Percentiles rank a stretch among this genome's conserved stretches.
Conservation (phyloP, 2,329 filamentous ascomycete genomes). For the Phaeosphaeriaceae sp. region DNA sequence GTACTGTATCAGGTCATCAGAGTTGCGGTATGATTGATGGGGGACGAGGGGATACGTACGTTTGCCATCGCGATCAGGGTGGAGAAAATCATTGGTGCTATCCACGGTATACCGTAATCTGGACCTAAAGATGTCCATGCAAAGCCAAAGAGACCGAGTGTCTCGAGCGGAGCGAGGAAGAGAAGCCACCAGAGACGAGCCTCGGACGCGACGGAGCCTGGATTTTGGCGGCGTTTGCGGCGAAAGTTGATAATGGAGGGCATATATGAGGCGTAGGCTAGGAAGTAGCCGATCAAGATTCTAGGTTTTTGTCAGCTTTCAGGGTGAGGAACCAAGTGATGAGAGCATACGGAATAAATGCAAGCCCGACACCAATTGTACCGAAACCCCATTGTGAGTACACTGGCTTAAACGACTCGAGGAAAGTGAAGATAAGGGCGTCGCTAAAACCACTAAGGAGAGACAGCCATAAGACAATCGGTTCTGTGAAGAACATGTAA, state of each 20-base stretch:
- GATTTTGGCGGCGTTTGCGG: constrained; percentile 55
- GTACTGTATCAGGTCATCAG: no score
- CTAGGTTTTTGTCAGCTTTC: neutral
- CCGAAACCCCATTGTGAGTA: constrained; percentile 71
- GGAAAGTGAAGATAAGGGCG: constrained; percentile 78
- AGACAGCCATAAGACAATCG: constrained; percentile 74
- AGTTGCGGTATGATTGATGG: no score
- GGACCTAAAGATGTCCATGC: constrained; percentile 72
- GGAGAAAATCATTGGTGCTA: constrained; percentile 70
- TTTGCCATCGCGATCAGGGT: constrained; percentile 75
- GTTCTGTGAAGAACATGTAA: constrained; percentile 75
- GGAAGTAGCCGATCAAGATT: constrained; percentile 70
- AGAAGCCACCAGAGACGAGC: constrained; percentile 71
- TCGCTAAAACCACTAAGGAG: constrained; percentile 76
- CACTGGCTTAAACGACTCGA: constrained; percentile 72
- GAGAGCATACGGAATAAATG: constrained; percentile 62
- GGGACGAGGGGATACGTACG: constrained; percentile 14
- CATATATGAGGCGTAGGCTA: constrained; percentile 67
- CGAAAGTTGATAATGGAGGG: constrained; percentile 62
- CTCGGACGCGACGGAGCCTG: constrained; percentile 65
- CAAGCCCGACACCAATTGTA: constrained; percentile 63
- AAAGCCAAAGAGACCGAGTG: constrained; percentile 74
- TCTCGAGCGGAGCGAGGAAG: constrained; percentile 66
- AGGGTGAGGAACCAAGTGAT: neutral
- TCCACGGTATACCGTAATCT: constrained; percentile 65